These are phyloP conservation scores for Pneumocystis sp. DNA, from an alignment of 1,139 yeast species.

Conservation along the genomic window DNA sequence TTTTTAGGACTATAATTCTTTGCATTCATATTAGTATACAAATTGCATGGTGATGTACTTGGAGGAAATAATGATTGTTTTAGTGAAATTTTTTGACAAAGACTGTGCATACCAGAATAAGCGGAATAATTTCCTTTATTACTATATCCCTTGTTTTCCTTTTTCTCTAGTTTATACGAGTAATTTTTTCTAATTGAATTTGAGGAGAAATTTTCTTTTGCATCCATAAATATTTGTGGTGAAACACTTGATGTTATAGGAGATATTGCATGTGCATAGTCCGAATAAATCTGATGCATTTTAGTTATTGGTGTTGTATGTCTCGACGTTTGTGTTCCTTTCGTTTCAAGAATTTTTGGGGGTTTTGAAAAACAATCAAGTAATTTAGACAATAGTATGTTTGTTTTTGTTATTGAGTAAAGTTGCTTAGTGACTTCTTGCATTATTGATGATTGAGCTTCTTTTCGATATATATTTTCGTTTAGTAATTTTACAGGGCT, in stretches of 20 bases:
- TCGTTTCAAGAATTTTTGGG: background rate
- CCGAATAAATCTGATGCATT: background rate
- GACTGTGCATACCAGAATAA: background rate
- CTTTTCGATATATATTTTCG: background rate
- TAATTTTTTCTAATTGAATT: background rate
- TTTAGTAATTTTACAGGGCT: background rate
- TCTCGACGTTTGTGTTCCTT: background rate
- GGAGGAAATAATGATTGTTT: background rate
- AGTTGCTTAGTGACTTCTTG: background rate
- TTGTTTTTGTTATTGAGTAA: background rate
- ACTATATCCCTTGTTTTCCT: background rate
- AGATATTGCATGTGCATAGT: background rate
- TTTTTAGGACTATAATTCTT: background rate
- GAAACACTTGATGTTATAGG: background rate
- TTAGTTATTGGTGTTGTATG: background rate
- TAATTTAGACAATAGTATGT: background rate
- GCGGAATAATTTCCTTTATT: background rate
- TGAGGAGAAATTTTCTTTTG: background rate
- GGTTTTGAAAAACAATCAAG: background rate
- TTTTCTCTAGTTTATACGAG: background rate
- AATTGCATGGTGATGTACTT: background rate
- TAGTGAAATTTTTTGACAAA: background rate
- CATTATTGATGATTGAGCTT: background rate
- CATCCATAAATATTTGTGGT: background rate
- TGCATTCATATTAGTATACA: background rate